phyloP scores from a whole-genome alignment of 2,329 filamentous ascomycete genomes.

The Aureobasidium sp. region DNA sequence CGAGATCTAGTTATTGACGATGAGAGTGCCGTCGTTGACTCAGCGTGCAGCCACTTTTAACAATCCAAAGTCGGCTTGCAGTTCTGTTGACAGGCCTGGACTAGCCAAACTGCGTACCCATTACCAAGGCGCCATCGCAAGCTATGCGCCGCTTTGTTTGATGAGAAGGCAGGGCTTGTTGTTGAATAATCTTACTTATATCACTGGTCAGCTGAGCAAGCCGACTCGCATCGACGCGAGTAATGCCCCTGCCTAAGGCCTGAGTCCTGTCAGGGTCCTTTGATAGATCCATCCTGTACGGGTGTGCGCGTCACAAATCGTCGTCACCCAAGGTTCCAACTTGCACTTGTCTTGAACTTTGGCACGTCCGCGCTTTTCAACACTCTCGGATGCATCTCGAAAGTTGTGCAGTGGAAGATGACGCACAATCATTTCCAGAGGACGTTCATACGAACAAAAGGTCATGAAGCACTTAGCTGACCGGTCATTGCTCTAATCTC shows the following conservation, averaged over 20 bases:
- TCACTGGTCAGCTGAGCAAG: constrained; percentile 2
- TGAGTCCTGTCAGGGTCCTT: constrained; percentile 8
- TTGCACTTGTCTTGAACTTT: not conserved
- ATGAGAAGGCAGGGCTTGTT: not conserved
- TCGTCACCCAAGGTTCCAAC: not conserved
- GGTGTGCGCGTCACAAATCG: constrained; percentile 9
- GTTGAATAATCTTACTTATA: constrained; percentile 2
- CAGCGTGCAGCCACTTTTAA: not conserved
- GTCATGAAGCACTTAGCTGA: not conserved
- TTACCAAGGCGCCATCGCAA: not conserved
- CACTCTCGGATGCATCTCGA: not conserved
- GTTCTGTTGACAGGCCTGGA: not conserved
- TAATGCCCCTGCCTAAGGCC: not conserved
- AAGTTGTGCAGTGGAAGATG: not conserved
- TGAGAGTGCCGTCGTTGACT: not conserved
- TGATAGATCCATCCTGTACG: not conserved
- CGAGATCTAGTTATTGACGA: not conserved
- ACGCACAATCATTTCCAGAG: not conserved
- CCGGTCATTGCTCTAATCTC: not conserved
- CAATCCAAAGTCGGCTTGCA: not conserved
- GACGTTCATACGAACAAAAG: not conserved
- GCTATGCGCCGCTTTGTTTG: not conserved
- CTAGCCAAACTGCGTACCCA: not conserved
- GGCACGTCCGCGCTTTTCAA: not conserved
- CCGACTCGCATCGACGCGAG: not conserved